Percentiles rank a stretch among this genome's conserved stretches.
Conservation (phyloP, 345 rosid genomes). For the Pseudoturritis turrita region DNA sequence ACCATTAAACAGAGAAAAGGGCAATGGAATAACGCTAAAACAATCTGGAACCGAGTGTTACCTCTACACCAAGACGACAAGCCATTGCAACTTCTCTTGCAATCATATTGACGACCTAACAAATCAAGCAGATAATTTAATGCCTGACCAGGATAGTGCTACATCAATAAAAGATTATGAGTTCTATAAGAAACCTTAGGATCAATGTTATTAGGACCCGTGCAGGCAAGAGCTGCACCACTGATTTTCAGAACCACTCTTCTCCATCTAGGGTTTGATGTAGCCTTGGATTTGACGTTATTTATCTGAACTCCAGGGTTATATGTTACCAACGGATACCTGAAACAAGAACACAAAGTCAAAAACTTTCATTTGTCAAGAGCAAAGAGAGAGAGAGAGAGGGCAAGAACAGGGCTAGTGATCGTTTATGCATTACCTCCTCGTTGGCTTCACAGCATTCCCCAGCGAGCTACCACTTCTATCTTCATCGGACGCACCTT, state of each 20-base stretch:
- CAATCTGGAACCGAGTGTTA: constrained; percentile 19
- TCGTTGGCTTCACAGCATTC: constrained; percentile 43
- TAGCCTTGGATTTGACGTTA: constrained; percentile 46
- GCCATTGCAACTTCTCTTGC: constrained; percentile 78
- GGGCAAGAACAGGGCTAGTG: neutral
- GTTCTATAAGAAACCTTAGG: constrained; percentile 53
- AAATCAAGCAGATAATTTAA: constrained; percentile 10
- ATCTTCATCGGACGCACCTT: constrained; percentile 49
- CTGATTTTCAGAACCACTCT: constrained; percentile 89
- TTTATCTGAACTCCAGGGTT: constrained; percentile 44
- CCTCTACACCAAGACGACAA: constrained; percentile 81
- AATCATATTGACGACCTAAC: constrained; percentile 67
- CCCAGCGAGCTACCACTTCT: constrained; percentile 40
- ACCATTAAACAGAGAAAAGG: neutral
- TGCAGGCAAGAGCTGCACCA: constrained; percentile 76
- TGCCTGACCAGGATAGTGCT: neutral
- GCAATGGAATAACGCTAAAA: neutral
- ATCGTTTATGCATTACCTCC: constrained; percentile 42
- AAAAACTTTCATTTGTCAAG: neutral
- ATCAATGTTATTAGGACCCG: constrained; percentile 67
- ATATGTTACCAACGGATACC: constrained; percentile 41
- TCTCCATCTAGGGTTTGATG: constrained; percentile 67
- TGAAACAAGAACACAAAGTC: constrained; percentile 21
- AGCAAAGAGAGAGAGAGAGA: neutral
- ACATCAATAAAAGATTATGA: neutral